Evolutionary conservation across 1,139 yeast genomes (phyloP).

Genomic region (Ogataea hybrid): DNA sequence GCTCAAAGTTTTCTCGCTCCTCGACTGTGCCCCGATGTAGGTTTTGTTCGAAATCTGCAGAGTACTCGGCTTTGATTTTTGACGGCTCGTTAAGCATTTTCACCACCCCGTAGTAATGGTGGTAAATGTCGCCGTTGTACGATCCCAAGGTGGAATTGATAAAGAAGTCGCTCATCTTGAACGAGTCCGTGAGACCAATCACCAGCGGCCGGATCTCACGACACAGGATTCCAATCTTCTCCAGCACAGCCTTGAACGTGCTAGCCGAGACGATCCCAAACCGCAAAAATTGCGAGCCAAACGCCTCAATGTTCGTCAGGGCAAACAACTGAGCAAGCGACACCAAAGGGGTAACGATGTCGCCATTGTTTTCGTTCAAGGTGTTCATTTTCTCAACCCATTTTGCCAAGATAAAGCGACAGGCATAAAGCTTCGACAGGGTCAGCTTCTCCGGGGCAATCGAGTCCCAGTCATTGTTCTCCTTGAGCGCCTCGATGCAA

Average conservation of each 20-base stretch:
- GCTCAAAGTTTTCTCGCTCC: slow-evolving; percentile 50
- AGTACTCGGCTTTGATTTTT: slow-evolving; percentile 60
- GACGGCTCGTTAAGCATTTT: slow-evolving; percentile 53
- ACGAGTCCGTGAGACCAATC: slow-evolving; percentile 84
- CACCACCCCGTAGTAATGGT: slow-evolving; percentile 61
- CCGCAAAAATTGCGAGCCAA: slow-evolving; percentile 74
- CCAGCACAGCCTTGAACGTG: slow-evolving; percentile 36
- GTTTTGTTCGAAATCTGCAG: slow-evolving; percentile 47
- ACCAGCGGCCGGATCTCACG: slow-evolving; percentile 63
- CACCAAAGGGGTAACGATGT: slow-evolving; percentile 39
- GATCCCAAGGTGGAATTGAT: slow-evolving; percentile 84
- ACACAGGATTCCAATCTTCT: slow-evolving; percentile 43
- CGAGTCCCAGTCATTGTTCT: slow-evolving; percentile 50
- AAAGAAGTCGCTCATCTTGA: slow-evolving; percentile 80
- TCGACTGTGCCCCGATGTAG: slow-evolving; percentile 50
- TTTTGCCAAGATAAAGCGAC: slow-evolving; percentile 50
- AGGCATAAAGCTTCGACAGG: slow-evolving; percentile 62
- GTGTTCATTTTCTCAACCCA: slow-evolving; percentile 38
- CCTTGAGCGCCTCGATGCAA: slow-evolving; percentile 43
- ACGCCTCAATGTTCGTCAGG: slow-evolving; percentile 69
- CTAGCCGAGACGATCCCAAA: slow-evolving; percentile 52
- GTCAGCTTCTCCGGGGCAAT: slow-evolving; percentile 59
- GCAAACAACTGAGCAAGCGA: slow-evolving; percentile 62
- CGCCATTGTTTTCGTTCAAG: slow-evolving; percentile 25
- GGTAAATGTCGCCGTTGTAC: slow-evolving; percentile 84